Conservation (phyloP, 2,329 filamentous ascomycete species). For the Pezicula neosporulosa region DNA sequence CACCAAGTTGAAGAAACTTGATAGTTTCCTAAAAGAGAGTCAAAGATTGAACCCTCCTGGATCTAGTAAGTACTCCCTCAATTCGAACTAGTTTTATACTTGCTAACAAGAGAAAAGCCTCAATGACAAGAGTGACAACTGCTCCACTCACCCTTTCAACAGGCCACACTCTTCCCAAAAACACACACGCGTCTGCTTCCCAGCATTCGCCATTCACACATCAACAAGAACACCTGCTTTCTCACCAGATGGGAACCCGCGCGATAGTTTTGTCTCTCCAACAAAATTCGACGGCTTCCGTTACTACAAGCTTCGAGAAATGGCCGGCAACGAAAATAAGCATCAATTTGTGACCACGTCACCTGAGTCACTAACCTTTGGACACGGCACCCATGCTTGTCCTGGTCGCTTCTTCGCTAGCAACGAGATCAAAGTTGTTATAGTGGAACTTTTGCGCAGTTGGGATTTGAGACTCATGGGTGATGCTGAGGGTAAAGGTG, state of each 20-base stretch:
- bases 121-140: conserved; percentile 16
- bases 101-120: conserved; percentile 7
- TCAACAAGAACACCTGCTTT: neutral
- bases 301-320: conserved; percentile 17
- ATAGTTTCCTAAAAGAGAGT: conserved; percentile 34
- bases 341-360: conserved; percentile 33
- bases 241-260: neutral
- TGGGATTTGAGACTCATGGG: conserved; percentile 44
- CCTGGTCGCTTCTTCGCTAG: conserved; percentile 38
- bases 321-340: conserved; percentile 21
- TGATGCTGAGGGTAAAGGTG: conserved; percentile 67
- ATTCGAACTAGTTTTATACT: neutral
- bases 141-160: conserved; percentile 28
- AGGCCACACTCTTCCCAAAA: conserved; percentile 29
- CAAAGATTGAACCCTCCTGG: conserved; percentile 31
- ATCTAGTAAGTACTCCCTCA: conserved; percentile 19
- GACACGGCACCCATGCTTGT: conserved; percentile 39
- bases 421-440: conserved; percentile 34
- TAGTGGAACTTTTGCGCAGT: conserved; percentile 23
- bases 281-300: conserved; percentile 20
- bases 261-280: neutral
- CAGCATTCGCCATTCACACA: conserved; percentile 19
- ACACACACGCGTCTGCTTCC: conserved; percentile 26
- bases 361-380: conserved; percentile 32
- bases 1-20: conserved; percentile 8